phyloP scores from a whole-genome alignment of 371 early-diverging fungal species.

The Caulochytrium protostelioides region DNA sequence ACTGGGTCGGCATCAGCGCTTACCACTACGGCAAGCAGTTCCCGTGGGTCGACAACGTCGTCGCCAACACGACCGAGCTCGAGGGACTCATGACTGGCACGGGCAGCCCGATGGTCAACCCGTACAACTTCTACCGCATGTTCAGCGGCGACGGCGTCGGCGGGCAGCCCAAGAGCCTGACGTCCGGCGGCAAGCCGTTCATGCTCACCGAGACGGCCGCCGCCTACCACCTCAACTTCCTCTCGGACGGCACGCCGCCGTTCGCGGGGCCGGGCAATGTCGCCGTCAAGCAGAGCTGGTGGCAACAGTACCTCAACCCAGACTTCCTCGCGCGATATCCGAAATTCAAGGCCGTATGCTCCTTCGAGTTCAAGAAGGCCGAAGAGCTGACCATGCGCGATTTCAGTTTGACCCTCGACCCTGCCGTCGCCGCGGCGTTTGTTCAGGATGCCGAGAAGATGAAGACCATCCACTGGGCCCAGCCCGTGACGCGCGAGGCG shows the following conservation, averaged over 20 bases:
- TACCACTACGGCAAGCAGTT: constrained; percentile 6
- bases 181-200: constrained; percentile 14
- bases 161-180: background rate
- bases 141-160: too few relatives aligned
- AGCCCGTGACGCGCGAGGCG: too few relatives aligned
- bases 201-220: constrained; percentile 19
- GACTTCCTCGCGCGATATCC: constrained; percentile 8
- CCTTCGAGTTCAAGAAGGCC: constrained; percentile 18
- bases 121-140: too few relatives aligned
- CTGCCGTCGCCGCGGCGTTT: constrained; percentile 1
- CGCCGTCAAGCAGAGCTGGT: constrained; percentile 17
- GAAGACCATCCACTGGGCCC: too few relatives aligned
- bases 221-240: too few relatives aligned
- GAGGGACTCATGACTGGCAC: constrained; percentile 3
- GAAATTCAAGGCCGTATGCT: constrained; percentile 7
- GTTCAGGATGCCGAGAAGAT: background rate
- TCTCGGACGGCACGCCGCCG: too few relatives aligned
- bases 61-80: constrained; percentile 2
- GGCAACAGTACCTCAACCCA: constrained; percentile 8
- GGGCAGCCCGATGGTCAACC: too few relatives aligned
- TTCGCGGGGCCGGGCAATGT: too few relatives aligned
- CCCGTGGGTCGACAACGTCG: constrained; percentile 4
- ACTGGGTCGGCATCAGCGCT: constrained; percentile 19
- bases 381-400: constrained; percentile 14
- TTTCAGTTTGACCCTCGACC: constrained; percentile 7